These are phyloP conservation scores for Penicillium arizonense DNA, from an alignment of 495 filamentous ascomycete genomes.

Conservation along the genomic window DNA sequence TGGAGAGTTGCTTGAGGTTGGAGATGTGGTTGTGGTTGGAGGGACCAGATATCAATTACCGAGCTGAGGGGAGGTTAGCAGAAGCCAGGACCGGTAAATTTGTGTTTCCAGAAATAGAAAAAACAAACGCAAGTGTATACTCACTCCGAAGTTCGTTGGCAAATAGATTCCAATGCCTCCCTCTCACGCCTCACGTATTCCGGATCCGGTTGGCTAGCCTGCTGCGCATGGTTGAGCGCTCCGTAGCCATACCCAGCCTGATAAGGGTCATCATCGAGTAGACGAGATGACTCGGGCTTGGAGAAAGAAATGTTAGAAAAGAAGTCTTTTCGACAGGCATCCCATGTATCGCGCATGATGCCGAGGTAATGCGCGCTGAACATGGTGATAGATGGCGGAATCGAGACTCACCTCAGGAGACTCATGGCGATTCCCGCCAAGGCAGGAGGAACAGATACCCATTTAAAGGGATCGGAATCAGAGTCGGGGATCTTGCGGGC, in stretches of 20 bases:
- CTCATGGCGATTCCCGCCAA: constrained; percentile 44
- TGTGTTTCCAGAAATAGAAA: background rate
- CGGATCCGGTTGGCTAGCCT: constrained; percentile 45
- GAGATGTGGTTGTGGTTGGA: constrained; percentile 49
- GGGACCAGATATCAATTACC: constrained; percentile 51
- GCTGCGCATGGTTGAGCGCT: constrained; percentile 38
- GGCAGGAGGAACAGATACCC: constrained; percentile 53
- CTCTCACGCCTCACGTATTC: constrained; percentile 49
- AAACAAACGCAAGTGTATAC: constrained; percentile 9
- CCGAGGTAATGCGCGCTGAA: constrained; percentile 17
- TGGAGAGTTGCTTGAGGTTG: constrained; percentile 47
- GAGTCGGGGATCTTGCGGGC: constrained; percentile 1
- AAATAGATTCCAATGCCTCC: constrained; percentile 53
- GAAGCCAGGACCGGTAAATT: background rate
- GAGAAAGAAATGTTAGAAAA: constrained; percentile 22
- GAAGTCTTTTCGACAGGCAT: background rate
- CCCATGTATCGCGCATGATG: constrained; percentile 15
- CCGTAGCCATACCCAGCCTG: constrained; percentile 49
- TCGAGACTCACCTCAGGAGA: constrained; percentile 42
- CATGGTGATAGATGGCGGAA: constrained; percentile 4
- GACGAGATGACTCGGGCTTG: constrained; percentile 49
- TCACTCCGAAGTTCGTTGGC: constrained; percentile 53
- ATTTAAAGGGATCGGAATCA: constrained; percentile 28
- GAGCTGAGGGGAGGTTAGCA: constrained; percentile 23
- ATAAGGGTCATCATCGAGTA: constrained; percentile 53